Evolutionary conservation across 768 basidiomycete genomes (phyloP), one percentile per base, ranked within the genome.

Genomic region (Lactarius akahatsu): DNA sequence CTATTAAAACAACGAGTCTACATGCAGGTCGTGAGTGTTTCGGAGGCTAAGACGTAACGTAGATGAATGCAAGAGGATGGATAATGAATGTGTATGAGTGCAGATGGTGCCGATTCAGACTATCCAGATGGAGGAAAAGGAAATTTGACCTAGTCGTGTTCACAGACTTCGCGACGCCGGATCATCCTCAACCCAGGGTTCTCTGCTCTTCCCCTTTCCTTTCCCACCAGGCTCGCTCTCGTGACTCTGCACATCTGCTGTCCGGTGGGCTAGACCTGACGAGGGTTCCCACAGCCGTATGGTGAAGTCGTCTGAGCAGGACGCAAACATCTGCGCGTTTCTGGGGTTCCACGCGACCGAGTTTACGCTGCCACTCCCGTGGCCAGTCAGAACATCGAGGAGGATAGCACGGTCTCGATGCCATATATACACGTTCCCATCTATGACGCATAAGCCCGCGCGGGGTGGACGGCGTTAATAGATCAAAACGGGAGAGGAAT

Each of bases 321-420:
- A 94, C 38, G 97, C 97, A 78, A 98, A 98, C 88, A 98, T 91
- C 64, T 88, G 86, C 70, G 87, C 84, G 73, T 94, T 90, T 59
- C 82, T 81, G 23, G 94, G 94, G 76, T 97, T 96, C 97, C 97
- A 99, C 41, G 95, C 90, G 18, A 98, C 96, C 16, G 91, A 89
- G 75, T 98, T 99, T 68, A 99, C 96, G 68, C 90, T 91, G 47
- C 94, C 95, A 64, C 80, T 79, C n/a, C 86, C 88, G 72, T 98
- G 96, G 0, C 97, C 97, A 3, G 84, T 76, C 3, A 99, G 83
- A n/a, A 88, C 83, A 75, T 97, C 94, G n/a, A 98, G 81, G 54
- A 96, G 81, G 3, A 82, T 79, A 2, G 90, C 91, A 11, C 90
- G 89, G 71, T 93, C 90, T 56, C 91, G 86, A 75, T 98, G 92